Conservation (phyloP, 2,329 filamentous ascomycete genomes). For the Didymella glomerata region DNA sequence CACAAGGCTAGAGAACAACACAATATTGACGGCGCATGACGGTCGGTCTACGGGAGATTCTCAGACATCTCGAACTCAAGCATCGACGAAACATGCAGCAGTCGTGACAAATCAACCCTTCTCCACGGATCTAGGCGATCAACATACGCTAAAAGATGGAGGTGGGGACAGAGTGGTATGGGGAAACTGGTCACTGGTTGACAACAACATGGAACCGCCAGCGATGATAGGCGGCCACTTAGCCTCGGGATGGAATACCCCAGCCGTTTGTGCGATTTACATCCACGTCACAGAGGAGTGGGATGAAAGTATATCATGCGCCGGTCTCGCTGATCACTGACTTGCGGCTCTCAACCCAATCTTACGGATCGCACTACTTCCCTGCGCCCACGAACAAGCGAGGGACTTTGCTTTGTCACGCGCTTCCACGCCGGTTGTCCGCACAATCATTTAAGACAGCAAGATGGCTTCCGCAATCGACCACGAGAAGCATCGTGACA, state of each 20-base stretch:
- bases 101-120: background rate
- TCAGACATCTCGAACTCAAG: background rate
- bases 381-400: background rate
- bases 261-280: slow-evolving; percentile 11
- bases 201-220: slow-evolving; percentile 5
- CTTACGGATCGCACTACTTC: slow-evolving; percentile 2
- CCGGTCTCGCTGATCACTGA: slow-evolving; percentile 13
- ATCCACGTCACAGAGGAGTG: slow-evolving; percentile 12
- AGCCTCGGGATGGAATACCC: slow-evolving; percentile 24
- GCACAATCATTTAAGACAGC: background rate
- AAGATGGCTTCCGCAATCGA: slow-evolving; percentile 37
- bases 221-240: slow-evolving; percentile 23
- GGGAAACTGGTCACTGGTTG: slow-evolving; percentile 8
- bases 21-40: background rate
- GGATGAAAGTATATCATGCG: slow-evolving; percentile 11
- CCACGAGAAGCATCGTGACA: slow-evolving; percentile 27
- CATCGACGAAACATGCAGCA: slow-evolving; percentile 1
- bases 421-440: background rate
- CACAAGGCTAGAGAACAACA: background rate
- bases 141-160: slow-evolving; percentile 25
- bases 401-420: background rate
- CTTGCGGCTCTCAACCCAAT: slow-evolving; percentile 16
- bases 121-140: slow-evolving; percentile 20
- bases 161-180: slow-evolving; percentile 22
- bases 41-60: background rate